These are phyloP conservation scores for Terfezia boudieri DNA, from an alignment of 495 filamentous ascomycete genomes.

Conservation along the genomic window DNA sequence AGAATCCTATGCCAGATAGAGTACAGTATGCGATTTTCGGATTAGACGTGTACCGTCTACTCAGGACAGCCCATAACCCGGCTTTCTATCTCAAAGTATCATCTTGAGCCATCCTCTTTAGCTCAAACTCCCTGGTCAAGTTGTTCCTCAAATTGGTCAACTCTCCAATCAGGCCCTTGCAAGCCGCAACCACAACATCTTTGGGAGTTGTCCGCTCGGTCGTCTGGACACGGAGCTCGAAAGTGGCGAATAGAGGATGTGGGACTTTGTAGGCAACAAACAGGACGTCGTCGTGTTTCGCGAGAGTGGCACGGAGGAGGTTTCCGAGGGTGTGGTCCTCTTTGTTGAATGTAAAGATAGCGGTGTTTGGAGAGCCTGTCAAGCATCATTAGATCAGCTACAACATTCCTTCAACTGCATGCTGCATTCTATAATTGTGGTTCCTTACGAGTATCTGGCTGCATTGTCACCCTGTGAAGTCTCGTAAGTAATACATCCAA, in stretches of 20 bases:
- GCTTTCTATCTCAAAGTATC: not conserved
- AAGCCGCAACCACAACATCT: conserved; percentile 58
- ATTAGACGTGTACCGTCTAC: no score
- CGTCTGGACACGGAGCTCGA: conserved; percentile 77
- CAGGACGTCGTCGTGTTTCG: conserved; percentile 52
- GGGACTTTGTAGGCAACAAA: conserved; percentile 80
- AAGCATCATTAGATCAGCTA: no score
- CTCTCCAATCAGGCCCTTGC: conserved; percentile 54
- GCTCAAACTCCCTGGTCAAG: conserved; percentile 86
- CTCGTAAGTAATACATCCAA: no score
- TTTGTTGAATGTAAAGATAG: conserved; percentile 83
- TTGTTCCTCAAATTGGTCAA: conserved; percentile 55
- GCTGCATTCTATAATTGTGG: no score
- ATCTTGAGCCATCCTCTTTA: conserved; percentile 66
- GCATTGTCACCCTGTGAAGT: no score
- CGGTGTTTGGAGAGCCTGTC: conserved; percentile 34
- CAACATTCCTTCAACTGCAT: no score
- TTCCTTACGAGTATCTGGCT: no score
- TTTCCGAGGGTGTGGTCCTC: conserved; percentile 96
- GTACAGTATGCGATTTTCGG: no score
- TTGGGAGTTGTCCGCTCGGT: conserved; percentile 70
- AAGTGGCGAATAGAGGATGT: conserved; percentile 67
- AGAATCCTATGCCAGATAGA: no score
- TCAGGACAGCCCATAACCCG: no score
- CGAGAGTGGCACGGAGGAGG: conserved; percentile 57